Evolutionary conservation across 116 monocot species (phyloP).

Genomic region (Posidonia oceanica): DNA sequence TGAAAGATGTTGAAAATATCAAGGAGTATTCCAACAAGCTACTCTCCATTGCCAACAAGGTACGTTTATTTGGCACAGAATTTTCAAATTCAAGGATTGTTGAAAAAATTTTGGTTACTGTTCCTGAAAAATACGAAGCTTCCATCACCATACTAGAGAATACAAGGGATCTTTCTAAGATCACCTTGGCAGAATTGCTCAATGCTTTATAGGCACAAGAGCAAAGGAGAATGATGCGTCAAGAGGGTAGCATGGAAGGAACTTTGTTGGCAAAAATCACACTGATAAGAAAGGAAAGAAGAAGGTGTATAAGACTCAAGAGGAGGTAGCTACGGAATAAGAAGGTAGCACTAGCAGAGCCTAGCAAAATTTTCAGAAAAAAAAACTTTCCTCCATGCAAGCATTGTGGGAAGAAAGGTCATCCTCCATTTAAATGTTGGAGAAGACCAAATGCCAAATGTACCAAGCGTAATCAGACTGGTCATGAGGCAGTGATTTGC

Average conservation of each 20-base stretch:
- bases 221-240: not conserved
- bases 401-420: not conserved
- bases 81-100: not conserved
- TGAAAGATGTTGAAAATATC: too few relatives aligned
- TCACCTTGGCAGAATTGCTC: too few relatives aligned
- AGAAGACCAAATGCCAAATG: not conserved
- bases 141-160: too few relatives aligned
- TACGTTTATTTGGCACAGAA: not conserved
- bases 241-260: not conserved
- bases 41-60: too few relatives aligned
- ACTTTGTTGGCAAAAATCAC: not conserved
- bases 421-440: not conserved
- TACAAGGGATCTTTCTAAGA: too few relatives aligned
- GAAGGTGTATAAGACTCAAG: not conserved
- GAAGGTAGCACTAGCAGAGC: not conserved
- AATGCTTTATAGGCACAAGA: too few relatives aligned
- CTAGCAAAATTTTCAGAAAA: not conserved
- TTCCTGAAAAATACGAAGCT: not conserved
- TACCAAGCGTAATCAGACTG: not conserved
- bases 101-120: not conserved
- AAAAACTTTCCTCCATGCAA: not conserved
- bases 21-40: too few relatives aligned
- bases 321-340: not conserved
- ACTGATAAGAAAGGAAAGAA: not conserved
- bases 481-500: not conserved